phyloP scores from a whole-genome alignment of 116 monocot genomes.

The Trichopus zeylanicus region DNA sequence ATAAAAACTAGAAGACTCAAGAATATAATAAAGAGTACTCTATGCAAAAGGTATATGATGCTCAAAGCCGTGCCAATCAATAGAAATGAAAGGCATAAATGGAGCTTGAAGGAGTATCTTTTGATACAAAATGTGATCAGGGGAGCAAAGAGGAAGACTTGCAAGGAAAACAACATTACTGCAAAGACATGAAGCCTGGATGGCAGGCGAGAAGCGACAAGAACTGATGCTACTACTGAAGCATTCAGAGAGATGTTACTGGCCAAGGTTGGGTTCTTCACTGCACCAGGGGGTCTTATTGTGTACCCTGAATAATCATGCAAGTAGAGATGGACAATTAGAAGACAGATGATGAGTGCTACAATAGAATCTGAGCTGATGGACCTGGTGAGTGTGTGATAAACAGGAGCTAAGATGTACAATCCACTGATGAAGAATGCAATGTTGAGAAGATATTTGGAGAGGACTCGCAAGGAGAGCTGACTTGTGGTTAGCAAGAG shows the following conservation, averaged over 20 bases:
- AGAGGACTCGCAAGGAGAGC: constrained; percentile 33
- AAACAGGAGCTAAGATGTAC: constrained; percentile 72
- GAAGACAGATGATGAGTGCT: constrained; percentile 56
- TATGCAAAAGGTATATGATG: constrained; percentile 45
- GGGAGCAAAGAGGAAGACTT: constrained; percentile 82
- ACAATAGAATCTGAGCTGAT: constrained; percentile 91
- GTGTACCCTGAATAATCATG: constrained; percentile 70
- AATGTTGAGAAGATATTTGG: constrained; percentile 59
- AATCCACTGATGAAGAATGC: constrained; percentile 71
- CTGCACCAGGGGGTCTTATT: constrained; percentile 55
- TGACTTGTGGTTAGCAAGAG: constrained; percentile 41
- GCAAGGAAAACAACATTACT: constrained; percentile 72
- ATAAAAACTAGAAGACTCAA: constrained; percentile 53
- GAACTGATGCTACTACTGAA: constrained; percentile 77
- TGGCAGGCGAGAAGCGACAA: constrained; percentile 79
- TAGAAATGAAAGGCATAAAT: constrained; percentile 47
- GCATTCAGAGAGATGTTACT: constrained; percentile 87
- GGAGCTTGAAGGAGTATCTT: constrained; percentile 48
- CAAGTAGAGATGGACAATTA: constrained; percentile 79
- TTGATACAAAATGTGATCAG: constrained; percentile 62
- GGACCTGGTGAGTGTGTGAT: constrained; percentile 76
- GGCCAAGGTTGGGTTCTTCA: constrained; percentile 47
- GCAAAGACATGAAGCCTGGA: constrained; percentile 90
- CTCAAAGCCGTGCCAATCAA: constrained; percentile 43
- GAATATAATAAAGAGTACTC: constrained; percentile 46